Base-by-base conservation (phyloP, 2,329 filamentous ascomycete species). In the Fusarium hostae region DNA sequence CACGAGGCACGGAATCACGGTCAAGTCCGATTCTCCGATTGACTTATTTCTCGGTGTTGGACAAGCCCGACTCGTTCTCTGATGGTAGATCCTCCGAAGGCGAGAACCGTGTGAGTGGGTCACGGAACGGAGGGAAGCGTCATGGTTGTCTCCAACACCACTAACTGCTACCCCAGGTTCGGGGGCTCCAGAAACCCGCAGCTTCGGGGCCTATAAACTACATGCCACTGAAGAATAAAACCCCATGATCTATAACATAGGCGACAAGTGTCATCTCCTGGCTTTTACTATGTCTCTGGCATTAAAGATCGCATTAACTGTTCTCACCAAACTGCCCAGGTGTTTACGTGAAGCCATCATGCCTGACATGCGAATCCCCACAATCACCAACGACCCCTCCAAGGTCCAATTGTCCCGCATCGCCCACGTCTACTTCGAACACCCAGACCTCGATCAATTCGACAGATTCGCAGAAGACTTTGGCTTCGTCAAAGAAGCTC, bases 341-440 rank as follows among this genome's bases (percentile, higher is more conserved):
- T 55, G 28, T 5, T 4, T 55, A 30, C 37, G 52, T 24, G 52
- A 55, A 45, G 52, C 37, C 28, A 45, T 55, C 6, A 55, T 55
- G 52, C 37, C 52, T 9, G 52, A 44, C 11, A 55, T 55, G 52
- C 52, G 28, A 1, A 55, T 55, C 16, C 52, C 52, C 9, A 32
- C 52, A 24, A 55, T 55, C n/a, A 32, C 6, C 12, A 55, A 55
- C 5, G n/a, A 45, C 26, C 16, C 15, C 1, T 34, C 52, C 37
- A 55, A 55, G 52, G 26, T 55, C 2, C 52, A 55, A 15, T 16
- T 55, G 1, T 30, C 28, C 52, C 52, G 52, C 6, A 55, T 55
- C 1, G 28, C 52, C 8, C 52, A 55, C 5, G 52, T 55, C n/a
- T 55, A 55, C 52, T 44, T 55, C 2, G 54, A 47, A 47, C 54